A percentile compares a stretch with the other conserved stretches of the same genome.
Evolutionary conservation across 129 eudicot genomes (phyloP).

Genomic region (Escallonia rubra): DNA sequence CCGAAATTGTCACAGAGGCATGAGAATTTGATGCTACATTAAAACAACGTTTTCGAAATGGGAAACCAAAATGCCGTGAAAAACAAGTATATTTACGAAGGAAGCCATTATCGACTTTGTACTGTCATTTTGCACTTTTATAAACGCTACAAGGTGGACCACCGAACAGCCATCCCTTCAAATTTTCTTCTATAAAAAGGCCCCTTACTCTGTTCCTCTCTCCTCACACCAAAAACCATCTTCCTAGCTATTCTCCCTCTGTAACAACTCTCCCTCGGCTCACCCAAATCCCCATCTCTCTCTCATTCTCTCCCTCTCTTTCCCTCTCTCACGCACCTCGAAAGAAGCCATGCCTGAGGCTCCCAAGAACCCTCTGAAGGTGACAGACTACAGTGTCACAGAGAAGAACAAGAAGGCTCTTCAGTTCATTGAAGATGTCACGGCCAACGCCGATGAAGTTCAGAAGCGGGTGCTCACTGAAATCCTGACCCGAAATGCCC

Average conservation of each 20-base stretch:
- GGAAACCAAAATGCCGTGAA: too few species aligned
- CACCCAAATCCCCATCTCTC: conserved; percentile 1
- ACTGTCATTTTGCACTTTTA: conserved; percentile 1
- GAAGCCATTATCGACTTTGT: too few species aligned
- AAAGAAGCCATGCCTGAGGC: conserved; percentile 55
- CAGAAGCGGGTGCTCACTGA: conserved; percentile 55
- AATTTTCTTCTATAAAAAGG: conserved; percentile 31
- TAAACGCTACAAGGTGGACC: conserved; percentile 30
- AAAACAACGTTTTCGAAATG: too few species aligned
- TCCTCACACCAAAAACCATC: conserved; percentile 19
- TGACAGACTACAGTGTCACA: conserved; percentile 23
- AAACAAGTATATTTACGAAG: too few species aligned
- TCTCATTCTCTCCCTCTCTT: not conserved
- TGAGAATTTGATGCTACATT: too few species aligned
- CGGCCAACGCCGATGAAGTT: conserved; percentile 49
- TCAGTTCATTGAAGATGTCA: conserved; percentile 67
- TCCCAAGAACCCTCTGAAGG: conserved; percentile 17
- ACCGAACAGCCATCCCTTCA: conserved; percentile 7
- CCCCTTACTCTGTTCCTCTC: conserved; percentile 22
- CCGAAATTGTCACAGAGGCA: too few species aligned
- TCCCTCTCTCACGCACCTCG: not conserved
- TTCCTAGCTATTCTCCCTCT: not conserved
- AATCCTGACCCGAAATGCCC: conserved; percentile 57
- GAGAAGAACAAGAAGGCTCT: conserved; percentile 52
- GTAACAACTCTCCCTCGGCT: not conserved